phyloP scores from a whole-genome alignment of 164 flowering plant species.

The Annona squamosa region DNA sequence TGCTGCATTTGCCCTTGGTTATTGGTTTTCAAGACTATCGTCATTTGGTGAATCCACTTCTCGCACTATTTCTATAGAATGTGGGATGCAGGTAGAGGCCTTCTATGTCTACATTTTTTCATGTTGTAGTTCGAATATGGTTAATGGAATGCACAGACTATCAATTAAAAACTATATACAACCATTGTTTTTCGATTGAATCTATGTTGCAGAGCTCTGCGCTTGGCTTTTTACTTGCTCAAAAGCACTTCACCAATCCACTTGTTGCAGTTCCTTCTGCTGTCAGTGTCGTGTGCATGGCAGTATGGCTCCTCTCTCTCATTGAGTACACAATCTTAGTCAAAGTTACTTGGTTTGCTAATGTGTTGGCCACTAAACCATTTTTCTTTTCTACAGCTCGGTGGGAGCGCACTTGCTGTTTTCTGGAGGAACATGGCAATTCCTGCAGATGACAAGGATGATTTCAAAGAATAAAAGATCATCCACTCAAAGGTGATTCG shows the following conservation, averaged over 20 bases:
- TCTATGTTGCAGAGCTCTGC: slow-evolving; percentile 72
- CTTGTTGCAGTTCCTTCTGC: slow-evolving; percentile 98
- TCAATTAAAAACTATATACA: no score
- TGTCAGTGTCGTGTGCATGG: slow-evolving; percentile 98
- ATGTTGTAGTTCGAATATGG: not conserved
- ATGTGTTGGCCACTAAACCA: not conserved
- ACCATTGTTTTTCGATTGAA: not conserved
- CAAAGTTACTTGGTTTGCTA: not conserved
- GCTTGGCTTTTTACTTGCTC: slow-evolving; percentile 91
- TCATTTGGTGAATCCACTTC: slow-evolving; percentile 96
- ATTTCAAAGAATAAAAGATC: slow-evolving; percentile 65
- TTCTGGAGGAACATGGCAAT: slow-evolving; percentile 83
- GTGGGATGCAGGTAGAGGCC: slow-evolving; percentile 90
- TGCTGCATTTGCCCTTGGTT: slow-evolving; percentile 91
- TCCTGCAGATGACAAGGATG: slow-evolving; percentile 84
- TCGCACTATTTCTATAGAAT: slow-evolving; percentile 93
- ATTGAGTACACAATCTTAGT: not conserved
- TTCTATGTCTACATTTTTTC: not conserved
- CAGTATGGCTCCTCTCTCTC: slow-evolving; percentile 41
- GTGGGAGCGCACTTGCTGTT: slow-evolving; percentile 93
- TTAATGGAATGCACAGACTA: not conserved
- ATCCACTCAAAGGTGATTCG: not conserved
- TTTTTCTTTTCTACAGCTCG: slow-evolving; percentile 52
- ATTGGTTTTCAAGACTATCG: slow-evolving; percentile 65
- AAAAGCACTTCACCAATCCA: slow-evolving; percentile 93